Percentiles rank a stretch among this genome's conserved stretches.
phyloP scores from a whole-genome alignment of 257 asterid genomes.

The Nicotiana sylvestris region DNA sequence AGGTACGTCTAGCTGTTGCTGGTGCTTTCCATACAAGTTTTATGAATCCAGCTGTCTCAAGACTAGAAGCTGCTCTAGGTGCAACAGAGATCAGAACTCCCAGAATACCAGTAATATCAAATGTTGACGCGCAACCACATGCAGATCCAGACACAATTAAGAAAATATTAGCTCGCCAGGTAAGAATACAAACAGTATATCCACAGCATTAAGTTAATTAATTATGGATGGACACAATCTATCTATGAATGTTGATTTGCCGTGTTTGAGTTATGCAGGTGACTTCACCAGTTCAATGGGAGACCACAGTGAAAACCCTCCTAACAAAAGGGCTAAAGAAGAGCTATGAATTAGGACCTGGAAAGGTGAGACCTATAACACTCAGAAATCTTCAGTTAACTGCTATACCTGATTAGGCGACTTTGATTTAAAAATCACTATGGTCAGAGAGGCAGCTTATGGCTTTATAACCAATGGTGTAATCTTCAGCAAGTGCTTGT shows the following conservation, averaged over 20 bases:
- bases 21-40: conserved; percentile 96
- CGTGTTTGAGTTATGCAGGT: conserved; percentile 21
- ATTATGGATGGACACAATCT: conserved; percentile 27
- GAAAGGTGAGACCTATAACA: conserved; percentile 36
- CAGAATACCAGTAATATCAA: conserved; percentile 89
- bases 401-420: not conserved
- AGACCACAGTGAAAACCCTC: conserved; percentile 40
- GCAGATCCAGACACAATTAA: conserved; percentile 54
- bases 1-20: conserved; percentile 95
- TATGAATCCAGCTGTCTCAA: conserved; percentile 94
- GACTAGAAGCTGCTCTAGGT: conserved; percentile 81
- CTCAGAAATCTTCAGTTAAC: not conserved
- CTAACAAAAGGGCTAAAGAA: conserved; percentile 36
- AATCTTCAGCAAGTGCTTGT: not conserved
- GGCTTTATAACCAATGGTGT: not conserved
- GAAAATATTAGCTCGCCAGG: conserved; percentile 90
- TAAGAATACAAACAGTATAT: conserved; percentile 15
- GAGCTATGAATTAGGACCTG: conserved; percentile 84
- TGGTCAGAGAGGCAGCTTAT: conserved; percentile 28
- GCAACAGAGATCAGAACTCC: conserved; percentile 71
- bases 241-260: conserved; percentile 13
- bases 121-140: conserved; percentile 82
- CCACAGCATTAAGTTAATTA: not conserved
- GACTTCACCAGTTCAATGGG: conserved; percentile 61
- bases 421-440: not conserved